Evolutionary conservation across 257 asterid genomes (phyloP).

Genomic region (Linaria vulgaris): DNA sequence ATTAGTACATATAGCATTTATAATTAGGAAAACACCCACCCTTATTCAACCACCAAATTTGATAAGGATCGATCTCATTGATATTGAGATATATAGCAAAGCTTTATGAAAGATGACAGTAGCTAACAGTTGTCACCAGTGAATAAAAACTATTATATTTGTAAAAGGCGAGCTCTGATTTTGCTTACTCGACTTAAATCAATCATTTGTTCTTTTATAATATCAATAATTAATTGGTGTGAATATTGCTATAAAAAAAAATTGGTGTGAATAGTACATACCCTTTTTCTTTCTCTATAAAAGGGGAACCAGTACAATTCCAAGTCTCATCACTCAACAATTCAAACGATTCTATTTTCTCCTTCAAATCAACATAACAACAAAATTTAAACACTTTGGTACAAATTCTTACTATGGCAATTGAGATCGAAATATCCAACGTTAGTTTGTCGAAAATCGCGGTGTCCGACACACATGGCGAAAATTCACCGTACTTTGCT

Average conservation of each 20-base stretch:
- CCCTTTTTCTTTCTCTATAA: constrained; percentile 41
- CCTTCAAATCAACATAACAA: neutral
- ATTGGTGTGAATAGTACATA: constrained; percentile 13
- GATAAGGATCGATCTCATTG: constrained; percentile 61
- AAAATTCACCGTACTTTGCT: constrained; percentile 86
- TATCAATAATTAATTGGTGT: constrained; percentile 16
- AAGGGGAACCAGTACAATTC: constrained; percentile 7
- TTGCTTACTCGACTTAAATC: constrained; percentile 28
- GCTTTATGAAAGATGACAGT: constrained; percentile 27
- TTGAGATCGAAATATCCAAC: constrained; percentile 33
- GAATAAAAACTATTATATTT: constrained; percentile 20
- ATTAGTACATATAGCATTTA: neutral
- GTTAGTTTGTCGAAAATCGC: constrained; percentile 66
- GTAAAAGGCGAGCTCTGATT: constrained; percentile 25
- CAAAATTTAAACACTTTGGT: neutral
- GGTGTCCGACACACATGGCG: constrained; percentile 78
- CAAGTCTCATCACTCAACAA: constrained; percentile 16
- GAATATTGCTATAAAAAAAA: too few species aligned
- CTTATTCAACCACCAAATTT: constrained; percentile 70
- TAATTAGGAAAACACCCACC: constrained; percentile 15
- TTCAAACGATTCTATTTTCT: constrained; percentile 9
- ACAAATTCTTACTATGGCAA: constrained; percentile 30
- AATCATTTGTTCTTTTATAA: constrained; percentile 33
- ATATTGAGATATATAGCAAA: constrained; percentile 40
- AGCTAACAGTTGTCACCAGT: constrained; percentile 85